phyloP scores from a whole-genome alignment of 148 eudicot genomes.

The Euryodendron excelsum region DNA sequence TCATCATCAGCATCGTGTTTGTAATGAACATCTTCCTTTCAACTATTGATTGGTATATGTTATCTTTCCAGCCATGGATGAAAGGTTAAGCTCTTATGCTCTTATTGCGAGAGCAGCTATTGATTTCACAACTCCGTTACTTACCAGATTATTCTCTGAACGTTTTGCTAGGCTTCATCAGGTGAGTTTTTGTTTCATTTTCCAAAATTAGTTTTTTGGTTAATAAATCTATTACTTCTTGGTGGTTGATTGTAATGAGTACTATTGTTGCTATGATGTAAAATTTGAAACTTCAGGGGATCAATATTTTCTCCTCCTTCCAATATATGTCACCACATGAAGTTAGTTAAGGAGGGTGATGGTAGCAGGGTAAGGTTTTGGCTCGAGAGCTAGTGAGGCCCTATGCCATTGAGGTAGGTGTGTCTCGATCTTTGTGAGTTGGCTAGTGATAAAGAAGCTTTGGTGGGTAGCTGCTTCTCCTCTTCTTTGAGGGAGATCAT shows the following conservation, averaged over 20 bases:
- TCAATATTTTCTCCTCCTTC: background rate
- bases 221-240: background rate
- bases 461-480: too few species aligned
- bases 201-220: background rate
- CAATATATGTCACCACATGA: too few species aligned
- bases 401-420: too few species aligned
- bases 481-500: too few species aligned
- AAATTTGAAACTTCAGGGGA: background rate
- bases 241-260: background rate
- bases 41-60: background rate
- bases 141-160: slow-evolving; percentile 65
- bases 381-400: too few species aligned
- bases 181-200: slow-evolving; percentile 34
- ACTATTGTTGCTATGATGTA: background rate
- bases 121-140: slow-evolving; percentile 65
- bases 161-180: slow-evolving; percentile 72
- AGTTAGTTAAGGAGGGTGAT: too few species aligned
- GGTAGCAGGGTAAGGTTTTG: too few species aligned
- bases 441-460: too few species aligned
- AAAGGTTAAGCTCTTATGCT: slow-evolving; percentile 91
- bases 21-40: slow-evolving; percentile 1
- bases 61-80: slow-evolving; percentile 81
- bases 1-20: slow-evolving; percentile 1
- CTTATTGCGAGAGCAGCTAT: slow-evolving; percentile 87
- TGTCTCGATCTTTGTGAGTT: too few species aligned